Percentiles rank a stretch among this genome's conserved stretches.
Evolutionary conservation across 805 yeast genomes (phyloP).

Genomic region (Saturnispora zaruensis): DNA sequence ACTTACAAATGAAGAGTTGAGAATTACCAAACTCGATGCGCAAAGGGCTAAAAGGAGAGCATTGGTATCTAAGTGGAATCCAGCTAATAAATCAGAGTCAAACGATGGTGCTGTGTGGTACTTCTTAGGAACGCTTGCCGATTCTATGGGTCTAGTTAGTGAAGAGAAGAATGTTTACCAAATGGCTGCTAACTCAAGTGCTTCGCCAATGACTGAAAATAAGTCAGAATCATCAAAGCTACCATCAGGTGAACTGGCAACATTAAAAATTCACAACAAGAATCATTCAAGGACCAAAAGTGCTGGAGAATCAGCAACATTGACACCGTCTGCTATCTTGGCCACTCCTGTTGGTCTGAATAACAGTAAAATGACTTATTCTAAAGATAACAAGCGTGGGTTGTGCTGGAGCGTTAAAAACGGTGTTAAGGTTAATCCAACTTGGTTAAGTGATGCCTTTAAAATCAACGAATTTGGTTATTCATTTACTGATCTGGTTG

Average conservation of each 20-base stretch:
- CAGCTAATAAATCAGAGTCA: neutral
- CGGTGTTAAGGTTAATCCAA: constrained; percentile 17
- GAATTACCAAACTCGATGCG: constrained; percentile 27
- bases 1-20: constrained; percentile 24
- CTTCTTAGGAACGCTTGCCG: constrained; percentile 43
- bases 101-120: constrained; percentile 37
- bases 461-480: constrained; percentile 30
- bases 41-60: constrained; percentile 39
- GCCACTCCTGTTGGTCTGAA: constrained; percentile 31
- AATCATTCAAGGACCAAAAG: constrained; percentile 4
- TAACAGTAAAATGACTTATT: constrained; percentile 16
- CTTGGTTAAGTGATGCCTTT: constrained; percentile 38
- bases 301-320: constrained; percentile 9
- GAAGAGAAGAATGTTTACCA: constrained; percentile 24
- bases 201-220: constrained; percentile 1
- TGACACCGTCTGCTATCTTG: constrained; percentile 33
- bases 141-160: constrained; percentile 39
- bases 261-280: neutral
- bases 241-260: constrained; percentile 7
- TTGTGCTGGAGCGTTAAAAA: constrained; percentile 1
- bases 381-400: constrained; percentile 1
- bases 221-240: constrained; percentile 2
- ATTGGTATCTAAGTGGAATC: constrained; percentile 17
- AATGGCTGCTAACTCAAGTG: constrained; percentile 13
- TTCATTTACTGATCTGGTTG: constrained; percentile 15